Evolutionary conservation across 768 basidiomycete species (phyloP), one percentile per base, ranked within the genome.

Genomic region (Lactarius trivialis): DNA sequence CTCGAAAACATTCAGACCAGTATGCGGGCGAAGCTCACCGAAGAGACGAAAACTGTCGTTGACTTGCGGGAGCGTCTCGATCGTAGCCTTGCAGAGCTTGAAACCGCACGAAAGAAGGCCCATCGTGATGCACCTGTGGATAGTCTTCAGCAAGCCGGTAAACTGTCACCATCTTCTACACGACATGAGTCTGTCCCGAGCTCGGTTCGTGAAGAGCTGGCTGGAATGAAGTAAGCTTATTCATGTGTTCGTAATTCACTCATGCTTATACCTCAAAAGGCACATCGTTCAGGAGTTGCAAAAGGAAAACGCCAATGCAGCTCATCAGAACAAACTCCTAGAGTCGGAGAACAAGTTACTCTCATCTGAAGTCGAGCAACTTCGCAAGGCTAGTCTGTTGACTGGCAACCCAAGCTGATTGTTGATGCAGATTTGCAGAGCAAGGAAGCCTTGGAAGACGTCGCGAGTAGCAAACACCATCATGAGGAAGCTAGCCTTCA

Each of bases 241-340:
- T 39, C 15, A 32, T n/a, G 24, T 30, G 14, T 33, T 48, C 45
- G 14, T 55, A 12, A 55, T 58, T 30, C 17, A 61, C 52, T 28
- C 50, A 11, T 55, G 56, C 19, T 1, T 63, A 91, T 64, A 21
- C 58, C n/a, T 41, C 32, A 32, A 64, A 2, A 64, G 90, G 73
- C 87, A 92, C 69, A 91, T 97, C 68, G 84, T 97, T 24, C 88
- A 91, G 70, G 89, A 93, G 68, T 78, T 97, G 43, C 89, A 91
- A 70, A 88, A 89, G 68, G 94, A 97, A 73, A 90, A 84, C 68
- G 70, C 83, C 3, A 75, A 79, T 28, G 71, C 81, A 1, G 73
- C 80, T 7, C 87, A 91, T 63, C 81, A 81, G 63, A 84, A 84
- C 71, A 85, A 87, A 68, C 71, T 86, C n/a, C 71, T 94, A 48